phyloP scores from a whole-genome alignment of 2,329 filamentous ascomycete species.

The Phaeosphaeriaceae sp. region DNA sequence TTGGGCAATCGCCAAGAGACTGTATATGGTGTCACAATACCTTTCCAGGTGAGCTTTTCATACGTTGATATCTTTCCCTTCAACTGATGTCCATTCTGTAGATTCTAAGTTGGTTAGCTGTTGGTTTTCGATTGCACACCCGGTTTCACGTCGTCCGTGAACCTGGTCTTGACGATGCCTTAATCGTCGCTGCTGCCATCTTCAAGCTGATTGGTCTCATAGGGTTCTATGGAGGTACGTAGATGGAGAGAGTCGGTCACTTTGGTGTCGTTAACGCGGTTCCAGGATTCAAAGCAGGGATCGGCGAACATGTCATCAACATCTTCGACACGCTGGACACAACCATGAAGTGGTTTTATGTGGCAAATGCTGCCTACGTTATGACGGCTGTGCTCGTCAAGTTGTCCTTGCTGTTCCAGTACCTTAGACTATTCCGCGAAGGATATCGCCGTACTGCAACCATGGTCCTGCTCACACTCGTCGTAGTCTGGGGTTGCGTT shows the following conservation, averaged over 20 bases:
- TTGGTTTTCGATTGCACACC: constrained; percentile 35
- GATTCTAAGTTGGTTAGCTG: constrained; percentile 34
- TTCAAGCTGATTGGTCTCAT: constrained; percentile 30
- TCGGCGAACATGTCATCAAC: constrained; percentile 40
- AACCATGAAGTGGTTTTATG: constrained; percentile 32
- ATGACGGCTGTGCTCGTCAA: constrained; percentile 42
- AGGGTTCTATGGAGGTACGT: constrained; percentile 28
- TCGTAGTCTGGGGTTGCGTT: constrained; percentile 34
- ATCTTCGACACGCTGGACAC: constrained; percentile 13
- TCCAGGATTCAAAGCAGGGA: constrained; percentile 30
- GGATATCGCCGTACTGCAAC: constrained; percentile 23
- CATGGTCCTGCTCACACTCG: constrained; percentile 19
- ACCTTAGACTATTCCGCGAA: constrained; percentile 39
- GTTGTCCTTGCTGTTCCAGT: constrained; percentile 44
- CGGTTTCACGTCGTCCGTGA: constrained; percentile 34
- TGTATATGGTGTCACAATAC: constrained; percentile 35
- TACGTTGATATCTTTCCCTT: not conserved
- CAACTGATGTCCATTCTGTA: constrained; percentile 2
- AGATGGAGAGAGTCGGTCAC: no score
- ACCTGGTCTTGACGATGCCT: constrained; percentile 45
- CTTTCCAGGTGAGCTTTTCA: constrained; percentile 28
- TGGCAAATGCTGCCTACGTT: constrained; percentile 35
- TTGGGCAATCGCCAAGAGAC: constrained; percentile 26
- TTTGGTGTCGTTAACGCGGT: constrained; percentile 5
- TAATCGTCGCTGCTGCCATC: constrained; percentile 36